These are phyloP conservation scores for Boletellus sp. DNA, from an alignment of 768 basidiomycete genomes.

Conservation along the genomic window DNA sequence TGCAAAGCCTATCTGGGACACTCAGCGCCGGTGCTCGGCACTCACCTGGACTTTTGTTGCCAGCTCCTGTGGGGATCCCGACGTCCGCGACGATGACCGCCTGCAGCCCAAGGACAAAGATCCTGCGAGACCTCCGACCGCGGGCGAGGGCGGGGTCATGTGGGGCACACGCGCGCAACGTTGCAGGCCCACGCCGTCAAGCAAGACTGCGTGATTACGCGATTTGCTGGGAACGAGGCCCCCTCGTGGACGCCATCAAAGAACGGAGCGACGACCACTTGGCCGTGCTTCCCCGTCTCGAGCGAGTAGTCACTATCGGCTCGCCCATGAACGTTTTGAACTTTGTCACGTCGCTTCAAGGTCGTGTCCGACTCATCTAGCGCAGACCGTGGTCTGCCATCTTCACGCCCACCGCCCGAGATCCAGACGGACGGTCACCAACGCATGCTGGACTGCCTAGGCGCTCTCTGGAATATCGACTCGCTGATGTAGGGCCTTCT, in stretches of 20 bases:
- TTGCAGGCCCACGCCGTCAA: slow-evolving; percentile 19
- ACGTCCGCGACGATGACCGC: not conserved
- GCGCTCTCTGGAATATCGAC: no score
- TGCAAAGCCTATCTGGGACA: slow-evolving; percentile 13
- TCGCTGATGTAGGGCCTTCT: no score
- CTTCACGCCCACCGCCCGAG: no score
- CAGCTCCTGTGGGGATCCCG: not conserved
- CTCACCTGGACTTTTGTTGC: slow-evolving; percentile 1
- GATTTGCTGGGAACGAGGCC: slow-evolving; percentile 24
- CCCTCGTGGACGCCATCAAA: slow-evolving; percentile 25
- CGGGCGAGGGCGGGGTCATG: slow-evolving; percentile 2
- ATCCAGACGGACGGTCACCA: no score
- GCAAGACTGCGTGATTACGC: slow-evolving; percentile 22
- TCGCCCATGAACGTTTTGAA: no score
- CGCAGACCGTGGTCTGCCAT: no score
- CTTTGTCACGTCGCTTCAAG: no score
- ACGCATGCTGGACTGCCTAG: no score
- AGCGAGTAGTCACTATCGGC: no score
- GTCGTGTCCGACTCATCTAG: no score
- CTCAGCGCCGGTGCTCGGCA: not conserved
- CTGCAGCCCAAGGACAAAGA: not conserved
- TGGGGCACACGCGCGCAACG: slow-evolving; percentile 11
- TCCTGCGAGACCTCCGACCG: not conserved
- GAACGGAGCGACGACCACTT: no score
- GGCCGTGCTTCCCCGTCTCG: no score